A percentile compares a stretch with the other conserved stretches of the same genome.
Evolutionary conservation across 106 monocot genomes (phyloP).

Genomic region (Cymbidium sinense): DNA sequence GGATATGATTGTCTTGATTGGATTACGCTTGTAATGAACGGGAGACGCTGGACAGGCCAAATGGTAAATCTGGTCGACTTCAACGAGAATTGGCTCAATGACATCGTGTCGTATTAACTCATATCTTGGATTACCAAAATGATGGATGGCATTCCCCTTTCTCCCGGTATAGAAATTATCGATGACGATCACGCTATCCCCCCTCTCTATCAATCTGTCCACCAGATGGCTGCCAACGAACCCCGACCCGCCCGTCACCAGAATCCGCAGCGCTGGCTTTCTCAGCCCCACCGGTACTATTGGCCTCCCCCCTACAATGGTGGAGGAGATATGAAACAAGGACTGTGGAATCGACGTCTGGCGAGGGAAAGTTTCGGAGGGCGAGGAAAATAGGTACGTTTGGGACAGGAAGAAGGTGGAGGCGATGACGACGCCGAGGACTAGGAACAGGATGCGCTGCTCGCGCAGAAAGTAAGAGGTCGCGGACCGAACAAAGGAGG

Average conservation of each 20-base stretch:
- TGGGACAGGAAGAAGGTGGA: no score
- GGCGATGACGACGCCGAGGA: constrained; percentile 52
- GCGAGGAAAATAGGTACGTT: constrained; percentile 13
- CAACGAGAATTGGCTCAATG: no score
- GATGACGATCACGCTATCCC: constrained; percentile 76
- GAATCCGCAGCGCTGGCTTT: constrained; percentile 22
- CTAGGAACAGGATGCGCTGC: constrained; percentile 62
- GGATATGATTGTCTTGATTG: constrained; percentile 98
- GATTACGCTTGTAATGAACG: constrained; percentile 85
- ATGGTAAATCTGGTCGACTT: constrained; percentile 89
- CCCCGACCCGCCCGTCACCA: constrained; percentile 80
- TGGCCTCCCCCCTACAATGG: constrained; percentile 11
- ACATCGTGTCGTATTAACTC: constrained; percentile 84
- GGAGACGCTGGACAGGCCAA: constrained; percentile 85
- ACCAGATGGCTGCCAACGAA: constrained; percentile 87
- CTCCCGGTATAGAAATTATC: constrained; percentile 88
- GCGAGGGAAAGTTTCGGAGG: constrained; percentile 25
- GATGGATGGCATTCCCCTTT: constrained; percentile 66
- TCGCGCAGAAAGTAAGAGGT: constrained; percentile 39
- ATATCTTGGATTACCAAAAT: constrained; percentile 63
- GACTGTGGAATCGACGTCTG: neutral
- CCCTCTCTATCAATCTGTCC: constrained; percentile 50
- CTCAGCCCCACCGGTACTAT: constrained; percentile 22
- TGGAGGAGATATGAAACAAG: neutral
- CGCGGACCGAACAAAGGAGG: constrained; percentile 24